These are phyloP conservation scores for Cercophora samala DNA, from an alignment of 495 filamentous ascomycete species.

Conservation along the genomic window DNA sequence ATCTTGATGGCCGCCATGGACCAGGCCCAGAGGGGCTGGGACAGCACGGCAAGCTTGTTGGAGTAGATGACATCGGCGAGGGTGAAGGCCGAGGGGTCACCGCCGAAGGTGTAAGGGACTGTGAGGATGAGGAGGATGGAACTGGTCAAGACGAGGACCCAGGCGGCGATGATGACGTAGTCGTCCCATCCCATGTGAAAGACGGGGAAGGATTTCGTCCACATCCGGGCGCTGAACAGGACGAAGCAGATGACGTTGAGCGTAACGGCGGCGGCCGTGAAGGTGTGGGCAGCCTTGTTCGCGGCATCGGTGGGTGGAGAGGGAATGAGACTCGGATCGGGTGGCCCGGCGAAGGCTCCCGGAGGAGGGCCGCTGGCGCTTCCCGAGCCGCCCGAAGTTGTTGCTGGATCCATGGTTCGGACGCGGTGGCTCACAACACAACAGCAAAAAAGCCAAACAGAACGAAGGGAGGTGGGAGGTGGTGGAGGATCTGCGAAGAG, in stretches of 20 bases:
- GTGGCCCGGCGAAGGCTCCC: slow-evolving; percentile 8
- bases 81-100: slow-evolving; percentile 12
- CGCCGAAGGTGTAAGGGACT: slow-evolving; percentile 20
- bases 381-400: slow-evolving; percentile 5
- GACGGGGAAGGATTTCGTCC: slow-evolving; percentile 15
- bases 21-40: slow-evolving; percentile 25
- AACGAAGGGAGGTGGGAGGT: background rate
- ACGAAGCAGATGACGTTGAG: slow-evolving; percentile 24
- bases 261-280: slow-evolving; percentile 10
- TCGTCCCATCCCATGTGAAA: slow-evolving; percentile 23
- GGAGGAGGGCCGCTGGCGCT: slow-evolving; percentile 4
- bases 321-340: slow-evolving; percentile 16
- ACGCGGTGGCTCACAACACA: background rate
- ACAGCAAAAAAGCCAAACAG: background rate
- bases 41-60: slow-evolving; percentile 21
- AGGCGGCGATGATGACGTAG: slow-evolving; percentile 21
- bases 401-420: slow-evolving; percentile 12
- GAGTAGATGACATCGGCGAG: slow-evolving; percentile 19
- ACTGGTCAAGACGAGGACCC: slow-evolving; percentile 16
- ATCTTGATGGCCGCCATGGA: slow-evolving; percentile 25
- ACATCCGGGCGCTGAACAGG: slow-evolving; percentile 16
- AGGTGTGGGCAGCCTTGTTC: slow-evolving; percentile 10
- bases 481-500: background rate
- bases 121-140: slow-evolving; percentile 19
- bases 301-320: slow-evolving; percentile 18